Percentiles rank a stretch among this genome's conserved stretches.
phyloP scores from a whole-genome alignment of 2,329 filamentous ascomycete genomes.

The Monosporascus sp. region DNA sequence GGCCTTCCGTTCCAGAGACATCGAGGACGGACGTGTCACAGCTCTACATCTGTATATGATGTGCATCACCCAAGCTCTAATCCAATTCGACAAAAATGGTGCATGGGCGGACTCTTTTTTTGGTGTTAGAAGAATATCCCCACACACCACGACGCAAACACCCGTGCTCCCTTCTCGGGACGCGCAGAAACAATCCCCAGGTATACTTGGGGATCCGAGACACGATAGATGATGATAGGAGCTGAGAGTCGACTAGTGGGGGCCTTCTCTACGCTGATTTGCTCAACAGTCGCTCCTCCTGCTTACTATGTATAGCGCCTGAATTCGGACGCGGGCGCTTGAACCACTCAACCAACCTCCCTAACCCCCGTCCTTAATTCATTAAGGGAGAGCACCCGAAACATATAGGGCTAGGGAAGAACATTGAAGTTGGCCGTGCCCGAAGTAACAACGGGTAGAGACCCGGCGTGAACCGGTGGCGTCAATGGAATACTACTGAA shows the following conservation, averaged over 20 bases:
- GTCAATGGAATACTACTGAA: not conserved
- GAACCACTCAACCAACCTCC: not conserved
- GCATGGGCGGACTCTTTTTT: conserved; percentile 32
- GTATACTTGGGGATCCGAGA: not conserved
- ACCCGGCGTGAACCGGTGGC: not conserved
- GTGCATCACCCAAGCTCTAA: conserved; percentile 3
- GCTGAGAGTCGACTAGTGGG: not conserved
- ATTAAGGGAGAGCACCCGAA: not conserved
- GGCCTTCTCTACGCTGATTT: not conserved
- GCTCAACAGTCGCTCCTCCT: not conserved
- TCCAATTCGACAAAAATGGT: conserved; percentile 21
- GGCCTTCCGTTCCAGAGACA: not conserved
- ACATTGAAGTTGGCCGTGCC: not conserved
- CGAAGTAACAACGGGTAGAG: not conserved
- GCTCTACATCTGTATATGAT: not conserved
- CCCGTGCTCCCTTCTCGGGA: not conserved
- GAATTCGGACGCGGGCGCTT: not conserved
- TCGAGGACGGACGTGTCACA: conserved; percentile 1
- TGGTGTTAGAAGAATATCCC: conserved; percentile 21
- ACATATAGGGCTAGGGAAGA: not conserved
- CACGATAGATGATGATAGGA: not conserved
- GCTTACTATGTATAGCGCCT: not conserved
- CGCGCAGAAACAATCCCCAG: not conserved
- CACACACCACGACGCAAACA: conserved; percentile 1
- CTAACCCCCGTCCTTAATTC: not conserved